phyloP scores from a whole-genome alignment of 768 basidiomycete species.

The Lactarius deliciosus region DNA sequence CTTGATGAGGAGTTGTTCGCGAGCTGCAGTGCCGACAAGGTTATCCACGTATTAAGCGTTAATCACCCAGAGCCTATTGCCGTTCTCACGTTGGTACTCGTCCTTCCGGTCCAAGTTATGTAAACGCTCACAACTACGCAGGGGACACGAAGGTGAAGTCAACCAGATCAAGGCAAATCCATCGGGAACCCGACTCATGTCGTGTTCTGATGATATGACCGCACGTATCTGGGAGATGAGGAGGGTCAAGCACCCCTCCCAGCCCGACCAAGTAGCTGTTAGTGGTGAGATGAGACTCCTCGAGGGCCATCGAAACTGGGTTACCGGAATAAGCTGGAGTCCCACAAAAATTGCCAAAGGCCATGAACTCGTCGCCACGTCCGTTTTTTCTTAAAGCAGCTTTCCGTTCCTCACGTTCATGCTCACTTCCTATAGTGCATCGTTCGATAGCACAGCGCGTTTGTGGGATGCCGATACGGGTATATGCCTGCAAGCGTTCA shows the following conservation, averaged over 20 bases:
- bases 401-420: conserved; percentile 3
- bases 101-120: background rate
- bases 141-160: conserved; percentile 74
- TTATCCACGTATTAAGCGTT: conserved; percentile 60
- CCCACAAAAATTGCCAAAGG: conserved; percentile 47
- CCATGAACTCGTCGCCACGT: conserved; percentile 74
- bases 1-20: conserved; percentile 67
- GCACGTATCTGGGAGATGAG: conserved; percentile 75
- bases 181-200: conserved; percentile 65
- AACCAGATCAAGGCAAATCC: conserved; percentile 75
- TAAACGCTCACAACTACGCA: conserved; percentile 32
- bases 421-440: conserved; percentile 49
- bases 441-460: conserved; percentile 78
- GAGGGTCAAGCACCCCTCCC: conserved; percentile 39
- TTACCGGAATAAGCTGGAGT: conserved; percentile 72
- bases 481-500: conserved; percentile 67
- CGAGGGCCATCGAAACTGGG: conserved; percentile 62
- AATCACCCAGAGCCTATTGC: conserved; percentile 54
- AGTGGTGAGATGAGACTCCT: conserved; percentile 45
- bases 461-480: conserved; percentile 83
- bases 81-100: conserved; percentile 54
- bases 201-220: conserved; percentile 80
- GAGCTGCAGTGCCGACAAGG: conserved; percentile 68
- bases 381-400: conserved; percentile 32
- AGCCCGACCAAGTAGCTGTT: conserved; percentile 23